Evolutionary conservation across 2,329 filamentous ascomycete genomes (phyloP).

Genomic region (Cladobotryum mycophilum): DNA sequence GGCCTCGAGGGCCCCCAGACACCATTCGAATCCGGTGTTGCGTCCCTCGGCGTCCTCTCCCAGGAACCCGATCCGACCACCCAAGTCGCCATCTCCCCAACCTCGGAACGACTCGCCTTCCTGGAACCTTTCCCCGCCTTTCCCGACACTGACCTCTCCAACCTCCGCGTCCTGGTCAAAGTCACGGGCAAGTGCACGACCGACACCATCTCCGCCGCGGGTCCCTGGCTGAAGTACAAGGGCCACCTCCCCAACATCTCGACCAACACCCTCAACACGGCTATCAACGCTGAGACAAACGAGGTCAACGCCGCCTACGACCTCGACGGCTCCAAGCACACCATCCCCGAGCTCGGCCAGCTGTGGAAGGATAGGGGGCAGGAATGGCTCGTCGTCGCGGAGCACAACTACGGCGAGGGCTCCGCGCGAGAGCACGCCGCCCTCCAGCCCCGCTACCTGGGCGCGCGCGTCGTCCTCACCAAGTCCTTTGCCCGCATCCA

Average conservation of each 20-base stretch:
- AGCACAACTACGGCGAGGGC: constrained; percentile 96
- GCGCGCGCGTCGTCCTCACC: constrained; percentile 72
- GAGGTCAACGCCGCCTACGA: constrained; percentile 94
- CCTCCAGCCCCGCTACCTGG: constrained; percentile 84
- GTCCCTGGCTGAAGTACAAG: constrained; percentile 99
- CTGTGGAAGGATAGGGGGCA: constrained; percentile 71
- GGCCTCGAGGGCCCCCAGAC: constrained; percentile 58
- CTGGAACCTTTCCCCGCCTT: constrained; percentile 88
- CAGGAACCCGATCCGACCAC: constrained; percentile 65
- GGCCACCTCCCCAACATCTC: constrained; percentile 97
- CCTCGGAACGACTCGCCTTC: constrained; percentile 83
- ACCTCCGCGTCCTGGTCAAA: constrained; percentile 86
- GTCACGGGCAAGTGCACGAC: constrained; percentile 97
- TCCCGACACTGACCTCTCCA: constrained; percentile 65
- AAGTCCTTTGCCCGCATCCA: constrained; percentile 91
- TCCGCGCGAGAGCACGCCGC: constrained; percentile 86
- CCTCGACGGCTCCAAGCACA: constrained; percentile 63
- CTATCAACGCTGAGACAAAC: constrained; percentile 83
- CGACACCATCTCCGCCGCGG: constrained; percentile 94
- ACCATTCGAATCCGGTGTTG: constrained; percentile 72
- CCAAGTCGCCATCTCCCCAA: constrained; percentile 72
- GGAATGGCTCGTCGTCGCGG: constrained; percentile 90
- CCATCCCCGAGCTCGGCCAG: constrained; percentile 81
- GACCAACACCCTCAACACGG: constrained; percentile 94
- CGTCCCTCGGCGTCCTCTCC: constrained; percentile 65